Evolutionary conservation across 495 filamentous ascomycete species (phyloP), one percentile per base, ranked within the genome.

Genomic region (Aspergillus funiculosus): DNA sequence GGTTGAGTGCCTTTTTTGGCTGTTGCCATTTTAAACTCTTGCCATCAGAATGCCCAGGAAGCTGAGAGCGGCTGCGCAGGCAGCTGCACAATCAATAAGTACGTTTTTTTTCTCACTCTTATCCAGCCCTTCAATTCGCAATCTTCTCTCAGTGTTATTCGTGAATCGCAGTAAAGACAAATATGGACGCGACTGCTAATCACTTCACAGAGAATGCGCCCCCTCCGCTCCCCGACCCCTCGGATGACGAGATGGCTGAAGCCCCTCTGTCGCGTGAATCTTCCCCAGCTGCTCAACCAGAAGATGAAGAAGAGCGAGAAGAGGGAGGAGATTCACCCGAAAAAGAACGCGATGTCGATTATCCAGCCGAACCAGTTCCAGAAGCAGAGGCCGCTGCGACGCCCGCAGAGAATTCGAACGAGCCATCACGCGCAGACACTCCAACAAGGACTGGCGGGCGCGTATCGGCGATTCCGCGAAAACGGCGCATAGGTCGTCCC

Each of bases 401-500:
- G 19, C 69, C 72, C 6, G 68, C 62, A 32, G 59, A 47, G 24
- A 67, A 73, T 19, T 64, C 66, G 6, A 64, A 68, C 27, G 41
- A 62, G 0, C 60, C 59, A 20, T 63, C 72, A 41, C 65, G 62
- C 20, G 57, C 39, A 18, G 62, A 57, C 11, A 59, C 63, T 6
- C 59, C 61, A 6, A 48, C 63, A 18, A 62, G 46, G 50, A 60
- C 28, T 20, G 61, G 56, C 22, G 66, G 66, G 22, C 64, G 63
- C 24, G 57, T 52, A 14, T 67, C 81, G 54, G 53, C 81, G 63
- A 68, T 80, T 68, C 72, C 82, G 61, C 82, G 86, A 54, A 84
- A 87, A 59, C 79, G 86, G 50, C 85, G 90, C 31, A 76, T 89
- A 2, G 90, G 90, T 10, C 81, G 90, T 21, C 89, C 89, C 1